Conservation (phyloP, 139 green algal species). For the Zygnema circumcarinatum region DNA sequence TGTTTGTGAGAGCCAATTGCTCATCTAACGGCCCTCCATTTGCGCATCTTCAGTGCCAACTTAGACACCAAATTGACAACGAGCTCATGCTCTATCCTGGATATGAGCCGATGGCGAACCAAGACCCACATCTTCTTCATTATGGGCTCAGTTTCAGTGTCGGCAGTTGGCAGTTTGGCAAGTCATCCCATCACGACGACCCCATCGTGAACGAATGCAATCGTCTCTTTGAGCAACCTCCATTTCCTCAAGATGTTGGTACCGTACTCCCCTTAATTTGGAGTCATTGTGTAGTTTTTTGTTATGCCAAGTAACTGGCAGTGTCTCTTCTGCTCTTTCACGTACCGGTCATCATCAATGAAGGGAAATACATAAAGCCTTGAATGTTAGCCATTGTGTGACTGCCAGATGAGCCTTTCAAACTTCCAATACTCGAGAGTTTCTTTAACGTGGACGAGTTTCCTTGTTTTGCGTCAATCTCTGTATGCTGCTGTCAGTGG, state of each 20-base stretch:
- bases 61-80: slow-evolving; percentile 38
- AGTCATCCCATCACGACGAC: slow-evolving; percentile 31
- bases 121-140: slow-evolving; percentile 42
- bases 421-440: too few relatives aligned
- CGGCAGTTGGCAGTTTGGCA: slow-evolving; percentile 47
- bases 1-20: too few relatives aligned
- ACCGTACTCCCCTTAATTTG: not conserved
- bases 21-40: too few relatives aligned
- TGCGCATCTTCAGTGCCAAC: not conserved
- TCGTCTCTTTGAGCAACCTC: slow-evolving; percentile 30
- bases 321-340: too few relatives aligned
- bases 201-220: slow-evolving; percentile 48
- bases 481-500: too few relatives aligned
- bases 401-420: too few relatives aligned
- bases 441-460: too few relatives aligned
- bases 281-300: not conserved
- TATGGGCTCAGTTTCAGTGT: slow-evolving; percentile 45
- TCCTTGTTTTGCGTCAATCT: too few relatives aligned
- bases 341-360: too few relatives aligned
- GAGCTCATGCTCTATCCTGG: slow-evolving; percentile 52
- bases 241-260: slow-evolving; percentile 40
- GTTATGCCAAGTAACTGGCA: too few relatives aligned
- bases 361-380: too few relatives aligned
- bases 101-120: slow-evolving; percentile 15
- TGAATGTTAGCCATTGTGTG: too few relatives aligned